These are phyloP conservation scores for Pestalotiopsis sp. DNA, from an alignment of 2,329 filamentous ascomycete species.

Conservation along the genomic window DNA sequence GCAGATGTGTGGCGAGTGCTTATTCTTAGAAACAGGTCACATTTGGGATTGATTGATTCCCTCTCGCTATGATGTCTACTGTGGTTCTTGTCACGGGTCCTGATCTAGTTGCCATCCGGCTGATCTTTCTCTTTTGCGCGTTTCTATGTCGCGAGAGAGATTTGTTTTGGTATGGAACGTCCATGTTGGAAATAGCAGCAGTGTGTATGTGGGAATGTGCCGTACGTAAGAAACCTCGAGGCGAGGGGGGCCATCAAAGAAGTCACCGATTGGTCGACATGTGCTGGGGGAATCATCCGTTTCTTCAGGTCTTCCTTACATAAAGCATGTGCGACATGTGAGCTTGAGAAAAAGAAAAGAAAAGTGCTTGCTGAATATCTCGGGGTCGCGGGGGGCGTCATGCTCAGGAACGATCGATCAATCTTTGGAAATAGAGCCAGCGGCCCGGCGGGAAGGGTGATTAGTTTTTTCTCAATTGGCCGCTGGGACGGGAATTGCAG, in stretches of 20 bases:
- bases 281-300: background rate
- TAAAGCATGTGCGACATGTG: too few species aligned
- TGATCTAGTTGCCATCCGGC: background rate
- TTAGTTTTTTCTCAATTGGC: background rate
- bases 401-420: background rate
- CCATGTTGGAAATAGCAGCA: background rate
- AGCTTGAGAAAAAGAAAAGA: background rate
- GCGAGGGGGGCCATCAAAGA: background rate
- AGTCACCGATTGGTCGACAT: background rate
- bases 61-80: background rate
- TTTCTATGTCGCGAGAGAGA: too few species aligned
- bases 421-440: background rate
- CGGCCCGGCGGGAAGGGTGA: background rate
- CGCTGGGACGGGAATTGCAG: background rate
- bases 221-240: background rate
- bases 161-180: background rate
- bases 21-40: constrained; percentile 12
- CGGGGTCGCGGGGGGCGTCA: background rate
- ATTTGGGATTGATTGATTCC: background rate
- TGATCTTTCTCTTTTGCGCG: constrained; percentile 4
- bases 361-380: background rate
- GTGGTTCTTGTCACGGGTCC: background rate
- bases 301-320: background rate
- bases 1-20: constrained; percentile 4
- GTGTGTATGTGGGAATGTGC: background rate